A percentile compares a stretch with the other conserved stretches of the same genome.
Evolutionary conservation across 495 filamentous ascomycete genomes (phyloP).

Genomic region (Neurospora terricola): DNA sequence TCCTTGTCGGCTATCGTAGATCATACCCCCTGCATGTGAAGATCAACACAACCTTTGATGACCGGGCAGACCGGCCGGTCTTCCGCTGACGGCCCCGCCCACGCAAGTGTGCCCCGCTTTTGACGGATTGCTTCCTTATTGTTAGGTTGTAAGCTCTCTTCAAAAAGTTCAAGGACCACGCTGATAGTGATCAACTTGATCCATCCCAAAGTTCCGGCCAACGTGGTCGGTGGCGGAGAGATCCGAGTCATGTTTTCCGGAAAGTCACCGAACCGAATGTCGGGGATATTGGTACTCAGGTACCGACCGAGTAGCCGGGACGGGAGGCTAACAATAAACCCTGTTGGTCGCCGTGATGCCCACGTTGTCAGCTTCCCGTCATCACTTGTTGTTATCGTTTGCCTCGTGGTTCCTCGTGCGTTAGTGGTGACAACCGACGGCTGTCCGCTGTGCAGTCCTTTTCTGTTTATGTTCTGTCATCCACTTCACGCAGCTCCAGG

Average conservation of each 20-base stretch:
- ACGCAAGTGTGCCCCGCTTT: neutral
- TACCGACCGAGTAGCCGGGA: neutral
- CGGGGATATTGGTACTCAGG: neutral
- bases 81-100: neutral
- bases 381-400: no score
- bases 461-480: neutral
- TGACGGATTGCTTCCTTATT: neutral
- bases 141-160: neutral
- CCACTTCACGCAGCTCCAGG: no score
- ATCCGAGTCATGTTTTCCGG: neutral
- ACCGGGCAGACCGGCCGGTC: neutral
- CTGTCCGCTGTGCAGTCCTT: neutral
- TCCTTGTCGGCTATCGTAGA: neutral
- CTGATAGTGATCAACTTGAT: no score
- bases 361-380: neutral
- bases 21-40: neutral
- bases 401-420: no score
- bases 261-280: neutral
- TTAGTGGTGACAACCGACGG: neutral
- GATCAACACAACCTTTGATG: neutral
- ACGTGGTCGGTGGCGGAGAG: neutral
- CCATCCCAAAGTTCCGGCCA: neutral
- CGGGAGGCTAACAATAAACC: neutral
- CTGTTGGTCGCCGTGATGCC: neutral
- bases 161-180: neutral